phyloP scores from a whole-genome alignment of 306 rosid species.

The Delonix regia region DNA sequence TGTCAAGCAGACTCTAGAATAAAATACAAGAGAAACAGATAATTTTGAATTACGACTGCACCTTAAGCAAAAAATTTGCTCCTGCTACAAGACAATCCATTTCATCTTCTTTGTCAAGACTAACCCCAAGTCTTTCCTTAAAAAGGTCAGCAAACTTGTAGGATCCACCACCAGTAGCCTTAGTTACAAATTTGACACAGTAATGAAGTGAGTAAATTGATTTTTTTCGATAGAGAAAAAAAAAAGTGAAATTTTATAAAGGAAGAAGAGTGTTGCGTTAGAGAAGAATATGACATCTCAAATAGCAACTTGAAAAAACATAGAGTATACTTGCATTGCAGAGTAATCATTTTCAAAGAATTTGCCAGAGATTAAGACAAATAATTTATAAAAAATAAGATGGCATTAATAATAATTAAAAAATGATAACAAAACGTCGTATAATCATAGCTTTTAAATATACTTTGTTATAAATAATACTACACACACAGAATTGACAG shows the following conservation, averaged over 20 bases:
- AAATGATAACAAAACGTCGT: neutral
- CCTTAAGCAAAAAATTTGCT: slow-evolving; percentile 92
- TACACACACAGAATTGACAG: neutral
- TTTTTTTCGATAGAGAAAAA: neutral
- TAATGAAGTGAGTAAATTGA: slow-evolving; percentile 5
- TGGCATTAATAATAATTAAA: too few relatives aligned
- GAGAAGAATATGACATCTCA: neutral
- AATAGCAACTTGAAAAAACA: neutral
- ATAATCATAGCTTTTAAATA: neutral
- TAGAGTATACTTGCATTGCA: neutral
- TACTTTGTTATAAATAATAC: neutral
- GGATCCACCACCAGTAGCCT: slow-evolving; percentile 97
- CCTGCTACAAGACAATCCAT: slow-evolving; percentile 88
- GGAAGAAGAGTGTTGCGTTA: too few relatives aligned
- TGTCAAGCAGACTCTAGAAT: neutral
- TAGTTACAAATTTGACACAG: slow-evolving; percentile 35
- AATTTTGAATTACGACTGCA: slow-evolving; percentile 37
- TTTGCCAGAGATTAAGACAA: neutral
- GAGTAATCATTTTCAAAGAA: neutral
- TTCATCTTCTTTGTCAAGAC: slow-evolving; percentile 90
- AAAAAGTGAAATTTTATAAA: too few relatives aligned
- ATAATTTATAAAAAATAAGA: too few relatives aligned
- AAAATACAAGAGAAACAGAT: slow-evolving; percentile 18
- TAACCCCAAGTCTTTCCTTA: slow-evolving; percentile 84
- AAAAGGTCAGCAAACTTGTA: slow-evolving; percentile 84